Evolutionary conservation across 352 stramenopile species (phyloP).

Genomic region (Pythium dissimile): DNA sequence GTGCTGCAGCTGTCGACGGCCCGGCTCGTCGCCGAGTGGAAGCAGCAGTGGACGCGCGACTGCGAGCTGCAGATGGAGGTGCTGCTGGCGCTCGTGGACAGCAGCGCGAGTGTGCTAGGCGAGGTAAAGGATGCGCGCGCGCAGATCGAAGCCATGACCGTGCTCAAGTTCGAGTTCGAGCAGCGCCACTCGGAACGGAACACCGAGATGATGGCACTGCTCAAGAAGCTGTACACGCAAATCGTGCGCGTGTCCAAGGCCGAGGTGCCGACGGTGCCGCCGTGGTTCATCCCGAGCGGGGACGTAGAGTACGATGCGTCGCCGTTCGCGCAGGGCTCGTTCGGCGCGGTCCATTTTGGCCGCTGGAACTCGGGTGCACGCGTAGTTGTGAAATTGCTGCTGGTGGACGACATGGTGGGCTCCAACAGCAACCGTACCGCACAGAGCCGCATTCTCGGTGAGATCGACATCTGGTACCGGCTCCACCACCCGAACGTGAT

Average conservation of each 20-base stretch:
- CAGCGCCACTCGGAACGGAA: background rate
- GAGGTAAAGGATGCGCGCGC: background rate
- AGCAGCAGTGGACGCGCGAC: background rate
- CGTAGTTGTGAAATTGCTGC: slow-evolving; percentile 34
- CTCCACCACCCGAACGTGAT: slow-evolving; percentile 16
- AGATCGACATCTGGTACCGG: slow-evolving; percentile 15
- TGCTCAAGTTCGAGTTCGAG: slow-evolving; percentile 3
- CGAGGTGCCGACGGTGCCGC: background rate
- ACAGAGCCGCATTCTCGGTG: slow-evolving; percentile 6
- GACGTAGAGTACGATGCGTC: slow-evolving; percentile 4
- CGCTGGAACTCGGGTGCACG: slow-evolving; percentile 12
- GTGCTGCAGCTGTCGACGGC: slow-evolving; percentile 2
- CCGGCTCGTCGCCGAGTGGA: background rate
- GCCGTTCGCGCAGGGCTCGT: slow-evolving; percentile 12
- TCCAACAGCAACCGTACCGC: background rate
- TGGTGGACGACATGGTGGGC: slow-evolving; percentile 4
- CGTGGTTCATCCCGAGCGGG: slow-evolving; percentile 7
- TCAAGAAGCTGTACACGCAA: slow-evolving; percentile 4
- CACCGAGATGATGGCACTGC: background rate
- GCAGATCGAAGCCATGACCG: slow-evolving; percentile 3
- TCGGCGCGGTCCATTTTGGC: slow-evolving; percentile 4
- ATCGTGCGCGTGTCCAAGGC: slow-evolving; percentile 6
- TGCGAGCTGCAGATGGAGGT: background rate
- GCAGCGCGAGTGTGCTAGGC: background rate
- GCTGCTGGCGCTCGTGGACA: slow-evolving; percentile 1